Conservation (phyloP, 306 rosid species). For the Fragaria nilgerrensis region DNA sequence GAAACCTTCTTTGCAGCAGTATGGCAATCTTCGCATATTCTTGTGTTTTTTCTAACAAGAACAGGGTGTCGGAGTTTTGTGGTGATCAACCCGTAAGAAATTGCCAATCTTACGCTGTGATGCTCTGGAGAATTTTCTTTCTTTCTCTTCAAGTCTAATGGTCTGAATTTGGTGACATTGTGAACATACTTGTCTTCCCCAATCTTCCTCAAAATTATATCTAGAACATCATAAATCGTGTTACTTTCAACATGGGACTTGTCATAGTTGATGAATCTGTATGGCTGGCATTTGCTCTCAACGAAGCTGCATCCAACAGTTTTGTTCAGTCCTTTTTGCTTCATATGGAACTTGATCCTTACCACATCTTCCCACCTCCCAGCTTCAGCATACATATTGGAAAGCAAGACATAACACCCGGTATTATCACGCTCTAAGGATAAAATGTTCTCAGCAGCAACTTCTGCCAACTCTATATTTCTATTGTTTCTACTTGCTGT, state of each 20-base stretch:
- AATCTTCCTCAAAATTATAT: conserved; percentile 29
- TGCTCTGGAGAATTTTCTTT: conserved; percentile 29
- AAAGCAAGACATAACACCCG: conserved; percentile 50
- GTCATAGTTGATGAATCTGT: conserved; percentile 40
- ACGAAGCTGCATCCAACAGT: conserved; percentile 39
- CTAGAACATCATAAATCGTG: conserved; percentile 37
- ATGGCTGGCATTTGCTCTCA: conserved; percentile 30
- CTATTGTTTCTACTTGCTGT: conserved; percentile 49
- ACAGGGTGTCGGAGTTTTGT: conserved; percentile 45
- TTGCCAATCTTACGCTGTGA: conserved; percentile 60
- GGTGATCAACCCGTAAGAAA: conserved; percentile 56
- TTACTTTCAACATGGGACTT: conserved; percentile 39
- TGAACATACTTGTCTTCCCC: conserved; percentile 26
- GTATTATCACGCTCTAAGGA: conserved; percentile 43
- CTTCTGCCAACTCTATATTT: conserved; percentile 49
- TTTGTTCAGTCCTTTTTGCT: conserved; percentile 33
- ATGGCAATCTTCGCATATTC: conserved; percentile 60
- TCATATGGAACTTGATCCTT: conserved; percentile 39
- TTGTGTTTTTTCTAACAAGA: conserved; percentile 49
- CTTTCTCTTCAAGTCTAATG: conserved; percentile 32
- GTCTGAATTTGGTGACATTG: conserved; percentile 39
- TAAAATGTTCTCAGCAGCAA: conserved; percentile 41
- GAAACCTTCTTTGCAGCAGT: conserved; percentile 44
- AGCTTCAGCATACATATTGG: conserved; percentile 57
- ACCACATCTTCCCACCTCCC: conserved; percentile 50